Evolutionary conservation across 257 asterid genomes (phyloP), one percentile per base, ranked within the genome.

Genomic region (Echites panduratus): DNA sequence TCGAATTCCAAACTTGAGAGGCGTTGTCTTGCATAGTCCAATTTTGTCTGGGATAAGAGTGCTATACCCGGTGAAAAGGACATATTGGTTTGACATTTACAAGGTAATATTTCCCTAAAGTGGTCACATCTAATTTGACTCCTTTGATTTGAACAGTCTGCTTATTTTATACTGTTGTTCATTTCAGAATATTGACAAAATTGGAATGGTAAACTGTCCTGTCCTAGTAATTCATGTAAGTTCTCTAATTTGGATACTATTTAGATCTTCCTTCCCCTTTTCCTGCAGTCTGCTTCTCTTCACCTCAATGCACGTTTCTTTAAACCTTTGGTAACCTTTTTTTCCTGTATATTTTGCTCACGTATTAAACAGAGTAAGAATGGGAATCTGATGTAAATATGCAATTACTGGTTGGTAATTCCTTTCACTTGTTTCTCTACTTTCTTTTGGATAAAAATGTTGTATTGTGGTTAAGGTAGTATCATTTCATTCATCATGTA

Each of bases 141-240:
- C 40, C 61, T 53, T 53, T 65, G 17, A 63, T 47, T 58, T 81
- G 76, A 48, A 48, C 62, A 17, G 24, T 17, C 35, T 68, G 70
- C 68, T 75, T 69, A 75, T 65, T 66, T 77, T 76, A 22, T 63
- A 53, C 41, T 72, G 52, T 69, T 84, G 76, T 78, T 79, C 75
- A 74, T 82, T 79, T 70, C 99, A 95, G 99, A 95, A 95, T 79
- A 86, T 95, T 75, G 99, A 92, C 93, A 95, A 95, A 84, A 87
- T 92, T 78, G 92, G 96, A 71, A 74, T 86, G 20, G 79, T 95
- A 71, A 84, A 89, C 77, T 92, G 99, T 79, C 96, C 96, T 29
- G 96, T 95, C 73, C 95, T 95, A 62, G 96, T 95, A 76, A 92
- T 92, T 84, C 99, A 95, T 82, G 99, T 95, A 89, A 92, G 97